Conservation (phyloP, 208 protist species). For the Balamuthia mandrillaris region DNA sequence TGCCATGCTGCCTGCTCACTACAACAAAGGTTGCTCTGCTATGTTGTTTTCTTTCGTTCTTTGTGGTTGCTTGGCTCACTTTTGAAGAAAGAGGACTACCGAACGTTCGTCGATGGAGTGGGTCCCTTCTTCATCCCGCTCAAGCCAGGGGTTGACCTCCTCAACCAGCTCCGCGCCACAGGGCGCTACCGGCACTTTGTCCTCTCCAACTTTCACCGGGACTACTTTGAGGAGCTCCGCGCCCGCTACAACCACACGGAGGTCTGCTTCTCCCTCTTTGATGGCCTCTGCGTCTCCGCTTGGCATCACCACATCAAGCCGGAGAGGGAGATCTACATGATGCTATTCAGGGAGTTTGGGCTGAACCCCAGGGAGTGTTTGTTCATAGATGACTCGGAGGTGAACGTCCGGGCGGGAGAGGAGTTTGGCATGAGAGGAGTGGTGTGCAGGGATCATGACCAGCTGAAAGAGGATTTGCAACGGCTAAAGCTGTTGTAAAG, state of each 20-base stretch:
- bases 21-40: background rate
- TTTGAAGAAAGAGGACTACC: background rate
- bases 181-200: background rate
- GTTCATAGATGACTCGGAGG: constrained; percentile 6
- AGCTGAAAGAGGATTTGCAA: background rate
- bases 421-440: background rate
- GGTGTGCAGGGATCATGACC: background rate
- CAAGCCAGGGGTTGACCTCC: background rate
- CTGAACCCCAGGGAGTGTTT: background rate
- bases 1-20: background rate
- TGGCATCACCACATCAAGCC: constrained; percentile 7
- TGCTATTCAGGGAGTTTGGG: background rate
- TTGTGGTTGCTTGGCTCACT: background rate
- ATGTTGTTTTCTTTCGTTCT: background rate
- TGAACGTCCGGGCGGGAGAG: background rate
- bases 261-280: background rate
- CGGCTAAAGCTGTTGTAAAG: background rate
- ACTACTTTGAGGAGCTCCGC: background rate
- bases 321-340: background rate
- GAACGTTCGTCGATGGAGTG: background rate
- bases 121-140: background rate
- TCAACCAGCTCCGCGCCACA: background rate
- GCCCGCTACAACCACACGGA: background rate
- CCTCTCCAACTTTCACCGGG: constrained; percentile 13
- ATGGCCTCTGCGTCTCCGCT: background rate